phyloP scores from a whole-genome alignment of 2,329 filamentous ascomycete genomes.

The Phoma herbarum region DNA sequence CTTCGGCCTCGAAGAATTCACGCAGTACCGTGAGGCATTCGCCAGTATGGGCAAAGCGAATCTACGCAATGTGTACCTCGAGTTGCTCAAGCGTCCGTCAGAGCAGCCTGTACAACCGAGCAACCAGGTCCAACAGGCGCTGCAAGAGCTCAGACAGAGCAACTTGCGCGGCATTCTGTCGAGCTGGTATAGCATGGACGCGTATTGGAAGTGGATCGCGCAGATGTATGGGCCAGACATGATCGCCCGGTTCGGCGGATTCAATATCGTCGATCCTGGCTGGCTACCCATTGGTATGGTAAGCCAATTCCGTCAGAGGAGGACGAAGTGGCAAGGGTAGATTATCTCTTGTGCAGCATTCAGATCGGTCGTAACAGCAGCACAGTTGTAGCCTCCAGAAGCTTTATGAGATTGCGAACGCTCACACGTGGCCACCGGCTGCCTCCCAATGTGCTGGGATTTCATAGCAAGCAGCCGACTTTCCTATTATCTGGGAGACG shows the following conservation, averaged over 20 bases:
- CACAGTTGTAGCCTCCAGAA: too few relatives aligned
- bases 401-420: too few relatives aligned
- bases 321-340: conserved; percentile 47
- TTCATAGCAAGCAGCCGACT: neutral
- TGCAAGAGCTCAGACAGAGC: conserved; percentile 29
- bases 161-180: conserved; percentile 37
- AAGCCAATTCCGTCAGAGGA: conserved; percentile 43
- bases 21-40: conserved; percentile 32
- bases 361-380: too few relatives aligned
- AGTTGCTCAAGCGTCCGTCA: conserved; percentile 33
- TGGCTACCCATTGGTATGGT: conserved; percentile 51
- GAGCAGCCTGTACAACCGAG: conserved; percentile 34
- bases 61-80: conserved; percentile 27
- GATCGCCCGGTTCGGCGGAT: conserved; percentile 44
- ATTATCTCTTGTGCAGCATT: neutral
- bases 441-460: neutral
- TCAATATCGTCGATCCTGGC: conserved; percentile 46
- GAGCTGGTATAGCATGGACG: conserved; percentile 40
- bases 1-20: conserved; percentile 41
- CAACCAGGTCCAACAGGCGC: conserved; percentile 32
- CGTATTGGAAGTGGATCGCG: conserved; percentile 51
- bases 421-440: too few relatives aligned
- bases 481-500: too few relatives aligned
- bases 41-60: conserved; percentile 17
- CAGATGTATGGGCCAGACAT: conserved; percentile 51